Evolutionary conservation across 2,329 filamentous ascomycete genomes (phyloP).

Genomic region (Xylogone sp.): DNA sequence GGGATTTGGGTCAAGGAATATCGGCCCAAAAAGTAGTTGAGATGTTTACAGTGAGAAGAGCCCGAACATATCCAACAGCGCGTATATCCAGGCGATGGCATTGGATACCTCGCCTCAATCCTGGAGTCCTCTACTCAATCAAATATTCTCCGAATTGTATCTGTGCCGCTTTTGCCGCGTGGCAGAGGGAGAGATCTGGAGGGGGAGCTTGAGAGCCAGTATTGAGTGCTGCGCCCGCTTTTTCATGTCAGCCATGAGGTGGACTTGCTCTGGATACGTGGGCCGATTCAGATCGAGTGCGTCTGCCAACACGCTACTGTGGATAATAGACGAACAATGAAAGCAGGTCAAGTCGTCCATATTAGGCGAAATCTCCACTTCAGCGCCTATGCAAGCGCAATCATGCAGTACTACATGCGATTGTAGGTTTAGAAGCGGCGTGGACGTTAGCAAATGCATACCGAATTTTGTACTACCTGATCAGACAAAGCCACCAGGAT

Average conservation of each 20-base stretch:
- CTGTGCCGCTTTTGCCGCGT: not conserved
- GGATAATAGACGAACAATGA: not conserved
- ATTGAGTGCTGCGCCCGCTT: not conserved
- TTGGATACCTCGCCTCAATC: not conserved
- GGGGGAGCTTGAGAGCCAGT: not conserved
- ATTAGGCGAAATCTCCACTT: constrained; percentile 3
- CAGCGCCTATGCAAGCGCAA: constrained; percentile 22
- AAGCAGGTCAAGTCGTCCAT: not conserved
- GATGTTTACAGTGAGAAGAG: not conserved
- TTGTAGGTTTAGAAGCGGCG: constrained; percentile 17
- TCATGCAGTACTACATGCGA: constrained; percentile 10
- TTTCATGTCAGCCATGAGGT: not conserved
- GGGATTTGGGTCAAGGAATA: constrained; percentile 7
- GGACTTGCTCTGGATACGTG: not conserved
- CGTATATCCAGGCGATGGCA: not conserved
- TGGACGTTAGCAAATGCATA: constrained; percentile 8
- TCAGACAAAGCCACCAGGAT: not conserved
- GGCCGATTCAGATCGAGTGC: not conserved
- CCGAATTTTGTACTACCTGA: not conserved
- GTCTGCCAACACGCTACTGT: not conserved
- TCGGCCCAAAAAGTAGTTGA: constrained; percentile 1
- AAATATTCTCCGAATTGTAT: not conserved
- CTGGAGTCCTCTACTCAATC: not conserved
- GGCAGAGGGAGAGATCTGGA: not conserved
- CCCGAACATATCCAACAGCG: not conserved